phyloP scores from a whole-genome alignment of 2,329 filamentous ascomycete genomes.

The Aspergillus viridinutans region DNA sequence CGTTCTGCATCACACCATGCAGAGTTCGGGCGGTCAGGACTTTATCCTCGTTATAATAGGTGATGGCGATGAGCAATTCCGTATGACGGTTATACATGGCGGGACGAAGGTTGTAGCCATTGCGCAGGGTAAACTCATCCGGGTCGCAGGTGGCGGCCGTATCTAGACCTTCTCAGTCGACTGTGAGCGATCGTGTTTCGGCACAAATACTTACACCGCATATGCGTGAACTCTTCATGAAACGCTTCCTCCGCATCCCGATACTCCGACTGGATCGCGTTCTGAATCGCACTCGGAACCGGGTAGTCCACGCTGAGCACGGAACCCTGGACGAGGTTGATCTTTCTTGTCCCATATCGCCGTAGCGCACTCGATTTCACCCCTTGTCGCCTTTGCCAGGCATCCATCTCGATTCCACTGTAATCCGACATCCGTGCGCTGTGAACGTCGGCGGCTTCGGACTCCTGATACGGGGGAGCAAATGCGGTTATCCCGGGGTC shows the following conservation, averaged over 20 bases:
- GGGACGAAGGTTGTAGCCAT: conserved; percentile 94
- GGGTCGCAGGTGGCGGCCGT: conserved; percentile 96
- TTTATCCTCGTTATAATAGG: conserved; percentile 99
- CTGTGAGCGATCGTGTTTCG: conserved; percentile 1
- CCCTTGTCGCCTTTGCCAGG: conserved; percentile 70
- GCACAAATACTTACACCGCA: conserved; percentile 64
- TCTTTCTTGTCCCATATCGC: conserved; percentile 90
- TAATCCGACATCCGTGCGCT: conserved; percentile 49
- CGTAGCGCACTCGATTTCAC: conserved; percentile 58
- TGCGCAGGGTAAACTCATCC: conserved; percentile 96
- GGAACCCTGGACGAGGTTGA: conserved; percentile 95
- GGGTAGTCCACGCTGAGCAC: conserved; percentile 96
- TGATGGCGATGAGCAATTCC: conserved; percentile 93
- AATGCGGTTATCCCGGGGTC: conserved; percentile 54
- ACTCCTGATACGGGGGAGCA: conserved; percentile 52
- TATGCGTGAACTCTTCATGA: conserved; percentile 87
- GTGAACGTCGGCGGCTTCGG: conserved; percentile 44
- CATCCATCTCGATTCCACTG: conserved; percentile 50
- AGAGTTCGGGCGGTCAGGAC: conserved; percentile 83
- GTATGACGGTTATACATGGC: conserved; percentile 99
- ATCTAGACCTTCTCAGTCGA: conserved; percentile 44
- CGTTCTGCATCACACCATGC: conserved; percentile 98
- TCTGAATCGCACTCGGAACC: conserved; percentile 94
- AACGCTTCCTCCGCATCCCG: conserved; percentile 80
- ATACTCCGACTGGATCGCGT: conserved; percentile 90